Evolutionary conservation across 129 eudicot genomes (phyloP).

Genomic region (Sambucus nigra): DNA sequence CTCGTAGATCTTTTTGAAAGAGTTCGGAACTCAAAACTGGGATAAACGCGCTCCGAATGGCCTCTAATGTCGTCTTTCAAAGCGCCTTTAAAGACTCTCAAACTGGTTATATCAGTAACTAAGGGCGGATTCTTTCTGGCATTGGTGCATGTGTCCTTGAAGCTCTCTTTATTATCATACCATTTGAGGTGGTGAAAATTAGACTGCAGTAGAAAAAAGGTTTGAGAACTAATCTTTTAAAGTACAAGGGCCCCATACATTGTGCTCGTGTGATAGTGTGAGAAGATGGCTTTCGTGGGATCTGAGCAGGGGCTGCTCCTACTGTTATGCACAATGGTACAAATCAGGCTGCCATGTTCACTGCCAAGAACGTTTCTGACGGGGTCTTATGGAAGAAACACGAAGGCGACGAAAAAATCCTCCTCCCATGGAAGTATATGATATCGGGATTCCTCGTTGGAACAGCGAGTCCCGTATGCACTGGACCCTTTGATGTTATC

Average conservation of each 20-base stretch:
- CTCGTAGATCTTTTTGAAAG: too few species aligned
- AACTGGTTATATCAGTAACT: constrained; percentile 54
- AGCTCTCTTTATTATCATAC: constrained; percentile 83
- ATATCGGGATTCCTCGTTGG: constrained; percentile 52
- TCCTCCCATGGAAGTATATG: constrained; percentile 47
- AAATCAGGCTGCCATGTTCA: too few species aligned
- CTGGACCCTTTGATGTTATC: constrained; percentile 55
- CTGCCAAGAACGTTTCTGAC: too few species aligned
- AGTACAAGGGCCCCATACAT: too few species aligned
- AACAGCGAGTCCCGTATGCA: constrained; percentile 44
- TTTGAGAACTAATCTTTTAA: too few species aligned
- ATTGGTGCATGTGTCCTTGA: constrained; percentile 95
- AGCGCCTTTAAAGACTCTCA: constrained; percentile 55
- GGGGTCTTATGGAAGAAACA: constrained; percentile 31
- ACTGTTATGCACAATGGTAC: too few species aligned
- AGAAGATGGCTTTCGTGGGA: too few species aligned
- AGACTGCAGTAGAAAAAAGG: too few species aligned
- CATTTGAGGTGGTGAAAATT: constrained; percentile 99
- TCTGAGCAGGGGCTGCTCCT: too few species aligned
- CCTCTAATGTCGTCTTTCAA: constrained; percentile 70
- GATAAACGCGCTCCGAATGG: constrained; percentile 83
- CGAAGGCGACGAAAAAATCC: constrained; percentile 38
- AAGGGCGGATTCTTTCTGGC: constrained; percentile 58
- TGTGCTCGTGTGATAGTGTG: too few species aligned
- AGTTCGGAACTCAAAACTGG: too few species aligned